Base-by-base conservation (phyloP, 1,284 basidiomycete genomes). In the Bjerkandera adusta region DNA sequence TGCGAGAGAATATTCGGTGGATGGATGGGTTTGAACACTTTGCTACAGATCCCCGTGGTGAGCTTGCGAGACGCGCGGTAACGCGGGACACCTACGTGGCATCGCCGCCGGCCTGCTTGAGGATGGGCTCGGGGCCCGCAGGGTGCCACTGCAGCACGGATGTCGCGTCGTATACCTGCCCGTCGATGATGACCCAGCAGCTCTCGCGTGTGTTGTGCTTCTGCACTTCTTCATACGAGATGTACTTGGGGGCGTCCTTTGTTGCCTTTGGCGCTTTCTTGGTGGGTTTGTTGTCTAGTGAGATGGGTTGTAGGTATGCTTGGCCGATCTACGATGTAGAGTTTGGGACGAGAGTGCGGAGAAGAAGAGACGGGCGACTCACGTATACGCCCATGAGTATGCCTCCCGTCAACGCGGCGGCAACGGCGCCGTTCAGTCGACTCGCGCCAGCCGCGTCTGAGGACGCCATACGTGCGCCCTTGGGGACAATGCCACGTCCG, bases 181-280 rank as follows among this genome's bases (percentile, higher is more conserved):
- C 67, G 52, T 71, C 63, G 42, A 77, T 71, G 39, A 79, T 68
- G 43, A 81, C 72, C 79, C 77, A 80, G 55, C 74, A 74, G 39
- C 69, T 69, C 20, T 73, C 71, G 20, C 55, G 53, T 21, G 60
- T 67, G 50, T 68, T 73, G 61, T 83, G 79, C 58, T 73, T 70
- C 56, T 70, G 67, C 3, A 83, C 73, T 54, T 82, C 76, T 7
- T 70, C 62, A 56, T 63, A 72, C 18, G 68, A 58, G 42, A 77
- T 69, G 32, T 48, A 45, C 12, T 8, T 7, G 12, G 49, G 40
- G 7, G 52, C 48, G 4, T 30, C 34, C 29, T 34, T 29, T 25
- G 27, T 43, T 11, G 46, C 34, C 27, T 2, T 5, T 11, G 44
- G 36, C 15, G 4, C 26, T 10, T 4, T 16, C 24, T 15, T 15